Conservation (phyloP, 805 yeast species). For the Cyberlindnera japonica region DNA sequence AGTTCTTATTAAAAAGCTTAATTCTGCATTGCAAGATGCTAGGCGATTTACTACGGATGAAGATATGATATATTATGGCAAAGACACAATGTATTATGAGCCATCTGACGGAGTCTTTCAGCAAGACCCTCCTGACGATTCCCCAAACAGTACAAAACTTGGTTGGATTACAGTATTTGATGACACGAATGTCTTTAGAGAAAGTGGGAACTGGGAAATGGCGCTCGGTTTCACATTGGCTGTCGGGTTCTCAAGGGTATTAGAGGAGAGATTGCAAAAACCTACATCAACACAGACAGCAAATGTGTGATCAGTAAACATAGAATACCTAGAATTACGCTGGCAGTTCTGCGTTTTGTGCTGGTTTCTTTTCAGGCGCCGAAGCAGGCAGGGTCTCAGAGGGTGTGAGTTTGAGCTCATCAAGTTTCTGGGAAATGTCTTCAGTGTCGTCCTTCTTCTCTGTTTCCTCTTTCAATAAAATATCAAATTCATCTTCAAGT, state of each 20-base stretch:
- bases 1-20: slow-evolving; percentile 32
- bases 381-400: background rate
- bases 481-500: slow-evolving; percentile 34
- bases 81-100: slow-evolving; percentile 17
- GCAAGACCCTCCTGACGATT: slow-evolving; percentile 51
- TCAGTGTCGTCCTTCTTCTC: slow-evolving; percentile 11
- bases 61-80: slow-evolving; percentile 3
- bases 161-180: slow-evolving; percentile 68
- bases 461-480: slow-evolving; percentile 26
- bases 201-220: slow-evolving; percentile 49
- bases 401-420: slow-evolving; percentile 25
- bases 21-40: slow-evolving; percentile 3
- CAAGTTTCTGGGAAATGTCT: slow-evolving; percentile 24
- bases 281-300: too few species aligned
- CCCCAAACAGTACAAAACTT: slow-evolving; percentile 54
- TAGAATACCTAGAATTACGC: background rate
- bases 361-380: slow-evolving; percentile 1
- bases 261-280: slow-evolving; percentile 22
- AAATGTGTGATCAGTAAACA: too few species aligned
- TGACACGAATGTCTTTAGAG: slow-evolving; percentile 30
- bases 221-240: slow-evolving; percentile 53
- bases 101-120: slow-evolving; percentile 56
- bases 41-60: slow-evolving; percentile 2
- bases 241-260: slow-evolving; percentile 38
- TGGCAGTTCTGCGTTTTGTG: slow-evolving; percentile 1